These are phyloP conservation scores for Sicyos baderoa DNA, from an alignment of 306 rosid species.

Conservation along the genomic window DNA sequence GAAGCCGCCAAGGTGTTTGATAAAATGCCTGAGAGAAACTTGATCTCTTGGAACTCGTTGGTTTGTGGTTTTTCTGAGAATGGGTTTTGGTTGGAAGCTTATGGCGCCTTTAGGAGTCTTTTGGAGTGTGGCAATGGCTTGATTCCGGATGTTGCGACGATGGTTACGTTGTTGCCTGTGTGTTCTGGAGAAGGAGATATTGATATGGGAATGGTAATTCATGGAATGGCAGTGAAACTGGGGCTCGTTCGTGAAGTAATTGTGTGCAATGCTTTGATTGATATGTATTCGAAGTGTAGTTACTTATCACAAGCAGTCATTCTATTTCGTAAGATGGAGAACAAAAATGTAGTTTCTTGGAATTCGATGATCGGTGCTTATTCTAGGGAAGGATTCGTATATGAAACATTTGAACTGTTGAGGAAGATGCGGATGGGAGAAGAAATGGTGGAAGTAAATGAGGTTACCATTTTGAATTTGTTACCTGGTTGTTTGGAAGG, in stretches of 20 bases:
- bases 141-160: conserved; percentile 61
- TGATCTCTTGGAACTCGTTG: conserved; percentile 79
- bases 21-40: conserved; percentile 43
- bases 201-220: conserved; percentile 50
- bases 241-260: conserved; percentile 40
- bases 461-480: conserved; percentile 58
- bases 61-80: conserved; percentile 50
- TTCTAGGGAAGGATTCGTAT: conserved; percentile 48
- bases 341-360: conserved; percentile 69
- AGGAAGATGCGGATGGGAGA: conserved; percentile 46
- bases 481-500: conserved; percentile 54
- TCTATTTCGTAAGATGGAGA: conserved; percentile 41
- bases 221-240: conserved; percentile 60
- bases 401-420: conserved; percentile 42
- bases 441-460: conserved; percentile 38
- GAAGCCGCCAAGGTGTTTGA: conserved; percentile 53
- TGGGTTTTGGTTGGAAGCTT: conserved; percentile 34
- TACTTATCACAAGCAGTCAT: conserved; percentile 33
- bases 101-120: conserved; percentile 30
- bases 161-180: conserved; percentile 58
- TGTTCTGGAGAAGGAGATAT: conserved; percentile 43
- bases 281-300: conserved; percentile 75
- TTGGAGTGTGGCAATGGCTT: conserved; percentile 36
- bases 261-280: conserved; percentile 58
- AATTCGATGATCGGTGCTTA: conserved; percentile 60